phyloP scores from a whole-genome alignment of 192 early-diverging fungal genomes.

The Borealophlyctis nickersoniae region DNA sequence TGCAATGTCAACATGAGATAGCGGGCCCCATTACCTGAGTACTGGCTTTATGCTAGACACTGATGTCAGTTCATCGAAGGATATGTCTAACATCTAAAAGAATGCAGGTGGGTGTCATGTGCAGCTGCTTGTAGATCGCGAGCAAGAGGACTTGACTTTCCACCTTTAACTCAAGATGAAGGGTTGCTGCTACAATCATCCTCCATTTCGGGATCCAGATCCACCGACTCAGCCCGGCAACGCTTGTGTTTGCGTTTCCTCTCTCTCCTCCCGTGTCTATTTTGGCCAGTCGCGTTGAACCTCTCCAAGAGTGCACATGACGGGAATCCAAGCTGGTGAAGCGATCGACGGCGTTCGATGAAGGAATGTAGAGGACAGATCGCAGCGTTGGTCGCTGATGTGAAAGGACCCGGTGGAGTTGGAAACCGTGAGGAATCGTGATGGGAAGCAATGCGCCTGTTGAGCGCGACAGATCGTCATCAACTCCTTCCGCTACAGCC shows the following conservation, averaged over 20 bases:
- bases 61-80: constrained; percentile 35
- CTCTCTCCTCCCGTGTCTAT: constrained; percentile 25
- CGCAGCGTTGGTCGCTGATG: constrained; percentile 38
- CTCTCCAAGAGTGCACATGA: constrained; percentile 32
- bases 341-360: constrained; percentile 27
- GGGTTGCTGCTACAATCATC: constrained; percentile 38
- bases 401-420: constrained; percentile 29
- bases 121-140: neutral
- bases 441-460: too few species aligned
- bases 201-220: constrained; percentile 38
- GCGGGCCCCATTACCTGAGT: constrained; percentile 33
- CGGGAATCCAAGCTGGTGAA: constrained; percentile 41
- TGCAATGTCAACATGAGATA: neutral
- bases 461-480: too few species aligned
- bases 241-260: constrained; percentile 16
- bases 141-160: neutral
- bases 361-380: constrained; percentile 35
- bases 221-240: constrained; percentile 43
- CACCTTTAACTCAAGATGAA: constrained; percentile 45
- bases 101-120: constrained; percentile 4
- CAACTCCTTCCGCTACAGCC: too few species aligned
- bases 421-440: constrained; percentile 49
- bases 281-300: constrained; percentile 15
- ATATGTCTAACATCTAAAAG: constrained; percentile 35
- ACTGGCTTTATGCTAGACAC: constrained; percentile 45